Evolutionary conservation across 257 asterid genomes (phyloP).

Genomic region (Solanum lycopersicoides): DNA sequence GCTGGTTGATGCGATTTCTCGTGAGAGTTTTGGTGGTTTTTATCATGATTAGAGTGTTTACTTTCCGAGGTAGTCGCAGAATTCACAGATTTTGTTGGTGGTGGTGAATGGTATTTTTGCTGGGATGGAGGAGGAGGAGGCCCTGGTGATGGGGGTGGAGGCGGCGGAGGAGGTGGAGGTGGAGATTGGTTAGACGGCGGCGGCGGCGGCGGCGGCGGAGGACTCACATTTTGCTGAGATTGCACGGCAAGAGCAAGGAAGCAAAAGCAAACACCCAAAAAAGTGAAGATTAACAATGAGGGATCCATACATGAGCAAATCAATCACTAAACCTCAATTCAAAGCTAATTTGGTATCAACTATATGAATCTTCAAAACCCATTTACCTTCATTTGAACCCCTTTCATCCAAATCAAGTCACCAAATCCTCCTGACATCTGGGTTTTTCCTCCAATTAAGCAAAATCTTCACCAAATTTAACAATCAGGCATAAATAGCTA

Average conservation of each 20-base stretch:
- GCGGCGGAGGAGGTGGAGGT: not conserved
- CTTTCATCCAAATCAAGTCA: not conserved
- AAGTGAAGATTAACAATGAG: conserved; percentile 15
- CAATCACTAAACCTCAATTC: not conserved
- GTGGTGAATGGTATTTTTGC: not conserved
- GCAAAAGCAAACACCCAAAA: conserved; percentile 10
- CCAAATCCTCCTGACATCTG: conserved; percentile 37
- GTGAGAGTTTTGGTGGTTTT: not conserved
- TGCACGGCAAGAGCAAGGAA: conserved; percentile 24
- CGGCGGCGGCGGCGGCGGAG: not conserved
- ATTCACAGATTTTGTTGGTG: conserved; percentile 8
- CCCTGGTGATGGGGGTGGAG: conserved; percentile 7
- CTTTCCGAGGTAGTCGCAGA: not conserved
- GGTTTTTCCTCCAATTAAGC: conserved; percentile 6
- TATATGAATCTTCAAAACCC: not conserved
- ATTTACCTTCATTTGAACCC: not conserved
- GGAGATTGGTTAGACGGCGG: conserved; percentile 1
- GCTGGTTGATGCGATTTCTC: not conserved
- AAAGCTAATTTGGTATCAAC: conserved; percentile 1
- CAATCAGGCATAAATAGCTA: not conserved
- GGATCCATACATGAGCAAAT: conserved; percentile 39
- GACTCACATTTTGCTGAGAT: conserved; percentile 29
- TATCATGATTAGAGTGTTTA: not conserved
- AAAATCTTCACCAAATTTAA: not conserved
- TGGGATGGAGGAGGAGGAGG: conserved; percentile 13